Conservation (phyloP, 1,284 basidiomycete genomes). For the Singerocomus inundabilis region DNA sequence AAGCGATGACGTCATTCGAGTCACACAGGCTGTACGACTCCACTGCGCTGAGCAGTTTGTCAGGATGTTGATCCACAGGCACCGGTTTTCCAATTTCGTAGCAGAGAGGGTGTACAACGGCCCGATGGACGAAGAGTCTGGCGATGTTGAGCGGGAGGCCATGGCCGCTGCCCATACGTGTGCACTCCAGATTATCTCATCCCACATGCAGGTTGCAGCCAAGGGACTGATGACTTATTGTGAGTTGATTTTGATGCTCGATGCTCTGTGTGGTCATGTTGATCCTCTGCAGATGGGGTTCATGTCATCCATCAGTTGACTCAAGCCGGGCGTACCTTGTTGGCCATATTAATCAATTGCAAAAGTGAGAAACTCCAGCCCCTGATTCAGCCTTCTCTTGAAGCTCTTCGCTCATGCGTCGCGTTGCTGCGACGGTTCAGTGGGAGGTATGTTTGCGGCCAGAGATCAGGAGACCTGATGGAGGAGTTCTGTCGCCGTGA, state of each 20-base stretch:
- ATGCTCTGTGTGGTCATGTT: constrained; percentile 11
- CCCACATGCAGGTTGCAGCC: constrained; percentile 79
- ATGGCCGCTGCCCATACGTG: constrained; percentile 67
- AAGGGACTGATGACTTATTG: constrained; percentile 93
- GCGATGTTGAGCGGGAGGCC: constrained; percentile 65
- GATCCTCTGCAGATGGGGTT: constrained; percentile 65
- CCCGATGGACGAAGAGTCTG: constrained; percentile 50
- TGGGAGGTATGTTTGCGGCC: constrained; percentile 80
- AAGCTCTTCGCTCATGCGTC: constrained; percentile 82
- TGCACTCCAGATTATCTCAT: constrained; percentile 78
- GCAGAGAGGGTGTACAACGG: constrained; percentile 57
- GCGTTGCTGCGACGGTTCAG: constrained; percentile 77
- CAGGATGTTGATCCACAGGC: constrained; percentile 75
- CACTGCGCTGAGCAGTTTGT: constrained; percentile 85
- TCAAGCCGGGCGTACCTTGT: constrained; percentile 85
- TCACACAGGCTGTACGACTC: constrained; percentile 83
- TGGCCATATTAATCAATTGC: constrained; percentile 81
- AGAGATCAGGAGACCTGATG: constrained; percentile 85
- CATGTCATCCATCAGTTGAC: constrained; percentile 92
- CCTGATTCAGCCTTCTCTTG: constrained; percentile 76
- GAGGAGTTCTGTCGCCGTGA: constrained; percentile 89
- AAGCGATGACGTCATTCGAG: constrained; percentile 81
- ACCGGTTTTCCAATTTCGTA: constrained; percentile 69
- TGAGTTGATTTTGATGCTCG: constrained; percentile 41
- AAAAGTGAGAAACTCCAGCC: constrained; percentile 66